These are phyloP conservation scores for Fusarium nematophilum DNA, from an alignment of 2,329 filamentous ascomycete genomes.

Conservation along the genomic window DNA sequence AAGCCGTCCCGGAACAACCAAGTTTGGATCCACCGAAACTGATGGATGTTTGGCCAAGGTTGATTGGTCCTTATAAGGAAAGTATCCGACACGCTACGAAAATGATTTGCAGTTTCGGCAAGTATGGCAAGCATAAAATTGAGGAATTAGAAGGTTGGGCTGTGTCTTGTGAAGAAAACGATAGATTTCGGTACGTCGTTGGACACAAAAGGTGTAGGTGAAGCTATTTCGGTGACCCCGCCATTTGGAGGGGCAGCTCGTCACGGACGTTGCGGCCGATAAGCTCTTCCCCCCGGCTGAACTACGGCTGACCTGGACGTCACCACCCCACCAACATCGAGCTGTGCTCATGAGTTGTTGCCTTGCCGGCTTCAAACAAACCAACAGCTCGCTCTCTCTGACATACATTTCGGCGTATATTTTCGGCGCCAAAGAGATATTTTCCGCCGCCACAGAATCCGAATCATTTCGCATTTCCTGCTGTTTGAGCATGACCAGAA, in stretches of 20 bases:
- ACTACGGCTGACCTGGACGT: constrained; percentile 25
- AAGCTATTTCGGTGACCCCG: constrained; percentile 29
- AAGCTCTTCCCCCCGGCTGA: constrained; percentile 25
- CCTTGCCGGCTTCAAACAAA: constrained; percentile 28
- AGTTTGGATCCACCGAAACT: too few relatives aligned
- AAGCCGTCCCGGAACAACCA: too few relatives aligned
- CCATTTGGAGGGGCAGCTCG: constrained; percentile 25
- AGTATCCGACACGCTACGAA: too few relatives aligned
- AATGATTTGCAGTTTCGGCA: too few relatives aligned
- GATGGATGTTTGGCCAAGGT: too few relatives aligned
- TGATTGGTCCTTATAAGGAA: too few relatives aligned
- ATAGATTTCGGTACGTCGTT: too few relatives aligned
- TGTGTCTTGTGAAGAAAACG: too few relatives aligned
- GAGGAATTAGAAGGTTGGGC: too few relatives aligned
- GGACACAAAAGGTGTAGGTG: too few relatives aligned
- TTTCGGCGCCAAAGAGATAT: not conserved
- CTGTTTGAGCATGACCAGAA: constrained; percentile 17
- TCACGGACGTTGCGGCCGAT: constrained; percentile 19
- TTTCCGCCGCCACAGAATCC: not conserved
- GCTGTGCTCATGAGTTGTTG: constrained; percentile 36
- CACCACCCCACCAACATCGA: constrained; percentile 33
- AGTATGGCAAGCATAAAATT: too few relatives aligned
- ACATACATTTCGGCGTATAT: not conserved
- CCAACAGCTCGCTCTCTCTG: constrained; percentile 12
- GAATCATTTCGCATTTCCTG: not conserved